phyloP scores from a whole-genome alignment of 2,329 filamentous ascomycete species.

The Fusarium bulbicola region DNA sequence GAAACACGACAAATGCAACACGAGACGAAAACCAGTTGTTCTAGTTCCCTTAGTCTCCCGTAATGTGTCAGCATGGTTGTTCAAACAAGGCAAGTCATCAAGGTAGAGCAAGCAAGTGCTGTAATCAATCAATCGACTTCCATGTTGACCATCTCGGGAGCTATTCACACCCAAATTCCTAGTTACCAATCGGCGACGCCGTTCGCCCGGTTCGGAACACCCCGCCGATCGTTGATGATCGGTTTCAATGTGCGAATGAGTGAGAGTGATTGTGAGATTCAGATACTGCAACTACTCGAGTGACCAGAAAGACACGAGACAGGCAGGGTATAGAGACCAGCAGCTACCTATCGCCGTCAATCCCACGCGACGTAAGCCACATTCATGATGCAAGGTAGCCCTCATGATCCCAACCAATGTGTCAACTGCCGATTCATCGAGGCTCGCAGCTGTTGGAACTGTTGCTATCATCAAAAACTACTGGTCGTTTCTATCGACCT shows the following conservation, averaged over 20 bases:
- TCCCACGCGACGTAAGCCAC: constrained; percentile 29
- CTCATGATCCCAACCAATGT: constrained; percentile 12
- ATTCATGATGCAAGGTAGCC: constrained; percentile 11
- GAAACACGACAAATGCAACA: not conserved
- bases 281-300: not conserved
- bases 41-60: not conserved
- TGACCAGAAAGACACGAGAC: not conserved
- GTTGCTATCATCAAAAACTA: not conserved
- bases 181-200: constrained; percentile 38
- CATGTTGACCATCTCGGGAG: constrained; percentile 1
- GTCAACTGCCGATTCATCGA: constrained; percentile 23
- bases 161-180: constrained; percentile 8
- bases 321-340: not conserved
- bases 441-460: not conserved
- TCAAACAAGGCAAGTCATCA: constrained; percentile 22
- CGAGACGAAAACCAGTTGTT: not conserved
- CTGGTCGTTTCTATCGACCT: not conserved
- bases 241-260: constrained; percentile 16
- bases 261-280: not conserved
- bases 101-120: not conserved
- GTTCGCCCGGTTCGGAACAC: constrained; percentile 31
- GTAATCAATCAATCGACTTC: not conserved
- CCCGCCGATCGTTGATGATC: constrained; percentile 35
- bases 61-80: constrained; percentile 1
- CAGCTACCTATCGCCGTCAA: constrained; percentile 1